Conservation (phyloP, 306 rosid species). For the Clitoria ternatea region DNA sequence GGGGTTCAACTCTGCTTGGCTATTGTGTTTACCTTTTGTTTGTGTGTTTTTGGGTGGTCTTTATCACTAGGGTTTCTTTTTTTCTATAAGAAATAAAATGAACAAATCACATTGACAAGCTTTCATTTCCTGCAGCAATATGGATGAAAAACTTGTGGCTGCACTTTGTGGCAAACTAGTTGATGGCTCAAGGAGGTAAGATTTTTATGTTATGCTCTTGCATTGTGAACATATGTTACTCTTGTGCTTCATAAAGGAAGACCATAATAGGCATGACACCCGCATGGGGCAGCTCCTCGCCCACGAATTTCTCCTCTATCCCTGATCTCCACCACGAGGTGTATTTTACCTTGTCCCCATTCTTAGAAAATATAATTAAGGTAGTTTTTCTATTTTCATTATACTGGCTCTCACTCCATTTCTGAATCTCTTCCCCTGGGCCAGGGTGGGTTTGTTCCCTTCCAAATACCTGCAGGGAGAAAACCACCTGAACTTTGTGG, state of each 20-base stretch:
- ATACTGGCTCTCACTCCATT: background rate
- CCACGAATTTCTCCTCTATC: background rate
- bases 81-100: background rate
- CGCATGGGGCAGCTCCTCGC: no score
- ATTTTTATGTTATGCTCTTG: background rate
- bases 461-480: background rate
- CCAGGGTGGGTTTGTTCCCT: background rate
- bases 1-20: slow-evolving; percentile 8
- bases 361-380: background rate
- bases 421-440: background rate
- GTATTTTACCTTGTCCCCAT: background rate
- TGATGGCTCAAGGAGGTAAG: slow-evolving; percentile 57
- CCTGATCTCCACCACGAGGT: background rate
- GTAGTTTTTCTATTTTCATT: background rate
- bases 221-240: slow-evolving; percentile 2
- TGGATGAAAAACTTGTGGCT: slow-evolving; percentile 94
- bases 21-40: background rate
- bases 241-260: background rate
- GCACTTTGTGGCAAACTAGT: slow-evolving; percentile 65
- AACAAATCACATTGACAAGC: slow-evolving; percentile 4
- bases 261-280: background rate
- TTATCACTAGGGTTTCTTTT: slow-evolving; percentile 1
- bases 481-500: background rate
- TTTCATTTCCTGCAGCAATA: slow-evolving; percentile 52
- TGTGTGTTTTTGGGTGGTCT: background rate